Base-by-base conservation (phyloP, 2,329 filamentous ascomycete genomes). In the Aspergillus aculeatinus region DNA sequence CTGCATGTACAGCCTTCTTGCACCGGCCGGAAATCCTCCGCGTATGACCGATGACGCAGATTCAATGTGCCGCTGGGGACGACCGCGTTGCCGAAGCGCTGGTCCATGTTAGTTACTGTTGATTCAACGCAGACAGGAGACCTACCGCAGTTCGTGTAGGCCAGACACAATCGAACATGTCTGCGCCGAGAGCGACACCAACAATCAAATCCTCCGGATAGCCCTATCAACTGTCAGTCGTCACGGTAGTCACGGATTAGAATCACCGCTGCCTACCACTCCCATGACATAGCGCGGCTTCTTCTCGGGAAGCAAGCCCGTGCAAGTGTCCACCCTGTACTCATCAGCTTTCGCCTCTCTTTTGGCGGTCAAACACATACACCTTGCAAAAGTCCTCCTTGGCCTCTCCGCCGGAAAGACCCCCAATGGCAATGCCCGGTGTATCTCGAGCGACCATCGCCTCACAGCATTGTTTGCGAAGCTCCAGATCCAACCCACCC, bases 151-250 rank as follows among this genome's bases (percentile, higher is more conserved):
- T 99, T 57, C 95, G 84, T 4, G 95, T 98, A 1, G 95, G 96
- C 95, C 95, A 99, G 6, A 99, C 95, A 72, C 96, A 99, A 78
- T 99, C 95, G 74, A 99, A 99, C 95, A 99, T 99, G 77, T 99
- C 95, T 52, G 95, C 95, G 3, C 95, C 95, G 0, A 99, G 83
- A 1, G 95, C 95, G 4, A 97, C 88, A 56, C 92, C 96, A 44
- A 99, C 93, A 2, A 99, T 86, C 58, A 99, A 82, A 72, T 99
- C 95, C 79, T 98, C 95, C 1, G 95, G 95, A 75, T 97, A 99
- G 12, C 95, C 92, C 83, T 85, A 56, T 27, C 52, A 12, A 56
- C 14, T 2, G 31, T 48, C 7, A 53, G 48, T 50, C 27, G 21
- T 11, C 14, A 19, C n/a, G 23, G 11, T 5, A 35, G 33, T 23